Evolutionary conservation across 768 basidiomycete species (phyloP), one percentile per base, ranked within the genome.

Genomic region (Trametes cingulata): DNA sequence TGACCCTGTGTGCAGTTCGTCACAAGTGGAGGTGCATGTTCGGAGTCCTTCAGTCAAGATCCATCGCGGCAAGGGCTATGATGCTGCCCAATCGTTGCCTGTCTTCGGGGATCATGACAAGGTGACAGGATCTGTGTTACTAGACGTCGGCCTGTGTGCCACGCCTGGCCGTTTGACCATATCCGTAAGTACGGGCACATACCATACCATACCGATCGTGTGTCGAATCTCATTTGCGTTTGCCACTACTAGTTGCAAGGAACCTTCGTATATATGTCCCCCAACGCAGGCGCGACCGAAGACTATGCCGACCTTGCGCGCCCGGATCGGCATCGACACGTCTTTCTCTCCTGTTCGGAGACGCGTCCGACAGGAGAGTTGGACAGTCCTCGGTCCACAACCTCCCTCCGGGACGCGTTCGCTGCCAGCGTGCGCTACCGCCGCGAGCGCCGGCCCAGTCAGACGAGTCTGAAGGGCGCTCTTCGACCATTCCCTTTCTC

Each of bases 81-180:
- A 66, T 25, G 60, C 25, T 39, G 63, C 67, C 15, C 69, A 68
- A 12, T 63, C 73, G 36, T 53, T 67, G 22, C 79, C 87, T 1
- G 84, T 89, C 4, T 90, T 86, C 63, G 79, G 81, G 35, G 80
- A 84, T 52, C 78, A 81, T 46, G 86, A 88, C 67, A 80, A 76
- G 61, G 76, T 90, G 15, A 76, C 78, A 62, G 88, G 88, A 35
- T 82, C 78, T 54, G 79, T 90, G 14, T 76, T 78, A 17, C 77
- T 90, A 1, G 83, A 85, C 65, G 75, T 81, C 13, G 52, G 79
- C 67, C 59, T 83, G 76, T 68, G 73, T 76, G 49, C 80, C 75
- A 58, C 58, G 1, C 78, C 78, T 3, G 88, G 88, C n/a, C 79
- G 79, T 19, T 72, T 90, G 50, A 75, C 78, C 15, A 75, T 90